These are phyloP conservation scores for Mollisiaceae sp. DNA, from an alignment of 2,329 filamentous ascomycete genomes.

Conservation along the genomic window DNA sequence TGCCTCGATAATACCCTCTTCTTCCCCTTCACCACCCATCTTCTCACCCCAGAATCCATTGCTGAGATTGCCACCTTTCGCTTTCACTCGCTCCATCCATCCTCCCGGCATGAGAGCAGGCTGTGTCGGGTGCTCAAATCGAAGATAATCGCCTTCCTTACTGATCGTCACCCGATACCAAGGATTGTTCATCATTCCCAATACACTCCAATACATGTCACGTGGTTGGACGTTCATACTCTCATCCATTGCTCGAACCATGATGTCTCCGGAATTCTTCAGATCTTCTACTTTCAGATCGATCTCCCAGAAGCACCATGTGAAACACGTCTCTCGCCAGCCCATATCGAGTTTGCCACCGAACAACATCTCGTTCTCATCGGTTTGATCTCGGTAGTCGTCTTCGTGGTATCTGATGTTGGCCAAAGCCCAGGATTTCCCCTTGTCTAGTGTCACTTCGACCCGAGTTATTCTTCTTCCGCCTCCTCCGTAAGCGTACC, in stretches of 20 bases:
- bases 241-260: conserved; percentile 90
- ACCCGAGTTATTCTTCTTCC: conserved; percentile 83
- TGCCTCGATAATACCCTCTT: conserved; percentile 53
- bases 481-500: conserved; percentile 89
- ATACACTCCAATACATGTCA: conserved; percentile 95
- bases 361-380: conserved; percentile 67
- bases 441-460: conserved; percentile 83
- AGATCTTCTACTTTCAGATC: conserved; percentile 69
- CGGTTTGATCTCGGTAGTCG: conserved; percentile 68
- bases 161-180: conserved; percentile 86
- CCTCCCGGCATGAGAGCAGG: conserved; percentile 78
- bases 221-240: conserved; percentile 83
- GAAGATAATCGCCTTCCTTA: conserved; percentile 65
- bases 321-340: conserved; percentile 82
- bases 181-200: conserved; percentile 98
- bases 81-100: conserved; percentile 94
- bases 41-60: conserved; percentile 88
- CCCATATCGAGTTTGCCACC: conserved; percentile 80
- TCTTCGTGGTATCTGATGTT: conserved; percentile 86
- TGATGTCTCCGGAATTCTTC: conserved; percentile 68
- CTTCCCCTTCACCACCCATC: conserved; percentile 55
- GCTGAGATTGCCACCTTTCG: conserved; percentile 75
- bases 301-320: conserved; percentile 91
- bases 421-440: conserved; percentile 78
- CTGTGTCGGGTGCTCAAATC: conserved; percentile 89